Conservation (phyloP, 306 rosid genomes). For the Cucumis cinereus region DNA sequence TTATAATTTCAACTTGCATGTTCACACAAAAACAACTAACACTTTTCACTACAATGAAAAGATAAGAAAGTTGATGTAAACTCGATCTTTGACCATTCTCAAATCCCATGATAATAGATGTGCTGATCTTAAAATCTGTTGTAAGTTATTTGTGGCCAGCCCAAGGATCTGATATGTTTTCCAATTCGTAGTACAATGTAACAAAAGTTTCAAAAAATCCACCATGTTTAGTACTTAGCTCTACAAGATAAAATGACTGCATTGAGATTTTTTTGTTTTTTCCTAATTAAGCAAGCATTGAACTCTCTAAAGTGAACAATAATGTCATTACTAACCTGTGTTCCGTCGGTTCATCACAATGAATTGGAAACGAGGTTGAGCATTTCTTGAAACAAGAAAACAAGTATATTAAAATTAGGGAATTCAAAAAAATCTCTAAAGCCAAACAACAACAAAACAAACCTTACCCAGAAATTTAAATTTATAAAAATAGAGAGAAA, state of each 20-base stretch:
- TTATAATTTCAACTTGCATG: neutral
- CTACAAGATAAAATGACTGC: neutral
- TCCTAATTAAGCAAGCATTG: neutral
- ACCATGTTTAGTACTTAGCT: neutral
- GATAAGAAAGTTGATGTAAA: neutral
- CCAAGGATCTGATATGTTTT: neutral
- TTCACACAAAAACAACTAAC: neutral
- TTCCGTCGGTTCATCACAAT: slow-evolving; percentile 91
- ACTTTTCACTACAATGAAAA: neutral
- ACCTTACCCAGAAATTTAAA: neutral
- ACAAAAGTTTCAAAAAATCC: neutral
- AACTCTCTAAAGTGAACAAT: neutral
- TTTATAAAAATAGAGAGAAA: neutral
- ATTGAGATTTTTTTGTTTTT: neutral
- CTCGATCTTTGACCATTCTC: neutral
- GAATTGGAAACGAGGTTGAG: slow-evolving; percentile 84
- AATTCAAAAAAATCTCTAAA: neutral
- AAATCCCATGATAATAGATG: neutral
- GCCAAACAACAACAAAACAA: neutral
- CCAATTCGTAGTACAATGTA: neutral
- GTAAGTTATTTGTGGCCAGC: neutral
- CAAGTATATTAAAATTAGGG: neutral
- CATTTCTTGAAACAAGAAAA: slow-evolving; percentile 36
- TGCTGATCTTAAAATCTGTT: neutral
- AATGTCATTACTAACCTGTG: slow-evolving; percentile 38